Evolutionary conservation across 495 filamentous ascomycete genomes (phyloP).

Genomic region (Aspergillus incahuasiensis): DNA sequence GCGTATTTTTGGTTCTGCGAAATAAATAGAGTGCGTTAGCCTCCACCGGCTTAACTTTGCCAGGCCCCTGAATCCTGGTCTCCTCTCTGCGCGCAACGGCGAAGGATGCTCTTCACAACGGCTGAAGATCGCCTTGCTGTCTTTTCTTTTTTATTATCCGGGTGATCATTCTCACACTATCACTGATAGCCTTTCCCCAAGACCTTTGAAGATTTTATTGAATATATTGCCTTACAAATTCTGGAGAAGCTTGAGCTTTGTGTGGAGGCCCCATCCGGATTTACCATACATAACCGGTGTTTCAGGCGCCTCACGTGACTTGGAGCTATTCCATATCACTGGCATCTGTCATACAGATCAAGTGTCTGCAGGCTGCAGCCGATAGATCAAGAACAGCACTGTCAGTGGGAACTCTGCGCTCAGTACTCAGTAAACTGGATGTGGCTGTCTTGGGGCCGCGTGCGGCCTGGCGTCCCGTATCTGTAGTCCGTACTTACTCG

Average conservation of each 20-base stretch:
- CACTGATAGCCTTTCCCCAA: neutral
- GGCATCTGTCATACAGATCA: neutral
- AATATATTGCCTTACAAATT: neutral
- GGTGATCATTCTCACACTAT: neutral
- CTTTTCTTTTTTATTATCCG: neutral
- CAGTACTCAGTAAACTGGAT: neutral
- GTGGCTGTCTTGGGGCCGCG: too few relatives aligned
- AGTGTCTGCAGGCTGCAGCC: neutral
- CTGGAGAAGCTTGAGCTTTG: neutral
- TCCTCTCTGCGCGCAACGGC: neutral
- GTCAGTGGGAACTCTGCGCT: neutral
- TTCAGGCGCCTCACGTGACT: neutral
- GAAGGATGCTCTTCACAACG: neutral
- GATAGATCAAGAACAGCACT: neutral
- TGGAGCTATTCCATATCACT: neutral
- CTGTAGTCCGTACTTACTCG: too few relatives aligned
- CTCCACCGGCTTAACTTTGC: neutral
- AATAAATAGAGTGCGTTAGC: neutral
- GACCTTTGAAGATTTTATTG: neutral
- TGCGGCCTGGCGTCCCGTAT: too few relatives aligned
- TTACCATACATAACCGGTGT: conserved; percentile 4
- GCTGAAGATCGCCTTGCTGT: neutral
- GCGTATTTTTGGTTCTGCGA: neutral
- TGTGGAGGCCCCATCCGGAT: neutral
- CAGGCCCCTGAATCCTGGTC: neutral